These are phyloP conservation scores for Blastomyces emzantsi DNA, from an alignment of 2,329 filamentous ascomycete species.

Conservation along the genomic window DNA sequence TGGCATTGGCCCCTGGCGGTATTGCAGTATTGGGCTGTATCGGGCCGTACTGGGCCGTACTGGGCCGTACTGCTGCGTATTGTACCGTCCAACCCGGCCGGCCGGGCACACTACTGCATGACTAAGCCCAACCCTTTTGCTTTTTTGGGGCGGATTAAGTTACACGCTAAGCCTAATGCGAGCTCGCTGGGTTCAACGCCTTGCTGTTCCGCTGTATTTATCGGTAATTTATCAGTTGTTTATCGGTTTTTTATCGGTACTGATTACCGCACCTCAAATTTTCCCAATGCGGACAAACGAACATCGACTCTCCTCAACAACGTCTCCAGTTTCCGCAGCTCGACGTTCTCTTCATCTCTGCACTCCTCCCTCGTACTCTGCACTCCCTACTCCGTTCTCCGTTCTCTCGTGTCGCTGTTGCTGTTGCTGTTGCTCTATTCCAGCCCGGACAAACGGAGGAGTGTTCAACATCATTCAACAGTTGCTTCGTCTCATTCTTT, in stretches of 20 bases:
- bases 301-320: not conserved
- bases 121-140: constrained; percentile 30
- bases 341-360: not conserved
- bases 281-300: not conserved
- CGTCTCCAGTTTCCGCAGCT: not conserved
- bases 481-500: not conserved
- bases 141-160: constrained; percentile 25
- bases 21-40: not conserved
- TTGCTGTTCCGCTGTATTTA: not conserved
- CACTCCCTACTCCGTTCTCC: not conserved
- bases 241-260: not conserved
- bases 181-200: constrained; percentile 27
- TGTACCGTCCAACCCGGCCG: constrained; percentile 7
- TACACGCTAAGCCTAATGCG: constrained; percentile 28
- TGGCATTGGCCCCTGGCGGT: not conserved
- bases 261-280: not conserved
- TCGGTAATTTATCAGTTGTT: not conserved
- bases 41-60: not conserved
- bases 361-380: not conserved
- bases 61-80: not conserved
- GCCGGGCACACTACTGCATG: constrained; percentile 11
- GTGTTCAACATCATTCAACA: not conserved
- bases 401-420: not conserved
- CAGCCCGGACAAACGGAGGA: not conserved
- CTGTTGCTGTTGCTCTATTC: not conserved